A percentile compares a stretch with the other conserved stretches of the same genome.
Conservation (phyloP, 2,329 filamentous ascomycete species). For the Penicillium psychrosexuale region DNA sequence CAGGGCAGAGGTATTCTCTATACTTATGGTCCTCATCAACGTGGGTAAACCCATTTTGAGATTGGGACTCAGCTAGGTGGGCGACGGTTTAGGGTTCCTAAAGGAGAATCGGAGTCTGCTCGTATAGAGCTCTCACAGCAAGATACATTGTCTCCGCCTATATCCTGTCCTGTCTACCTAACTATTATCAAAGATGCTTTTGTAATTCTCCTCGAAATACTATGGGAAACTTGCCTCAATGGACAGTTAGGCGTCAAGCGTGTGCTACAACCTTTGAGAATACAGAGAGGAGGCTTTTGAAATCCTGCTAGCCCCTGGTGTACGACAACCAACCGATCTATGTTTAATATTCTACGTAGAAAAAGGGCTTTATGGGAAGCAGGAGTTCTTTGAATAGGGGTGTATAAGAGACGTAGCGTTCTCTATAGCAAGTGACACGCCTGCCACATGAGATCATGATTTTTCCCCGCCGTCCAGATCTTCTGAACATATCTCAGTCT, state of each 20-base stretch:
- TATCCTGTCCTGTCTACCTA: not conserved
- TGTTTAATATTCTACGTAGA: not conserved
- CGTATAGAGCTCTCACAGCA: not conserved
- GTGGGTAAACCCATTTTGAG: not conserved
- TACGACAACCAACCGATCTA: not conserved
- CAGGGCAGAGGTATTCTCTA: not conserved
- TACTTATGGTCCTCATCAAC: not conserved
- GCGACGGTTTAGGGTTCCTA: not conserved
- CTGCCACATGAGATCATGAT: not conserved
- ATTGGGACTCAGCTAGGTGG: not conserved
- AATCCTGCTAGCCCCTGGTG: not conserved
- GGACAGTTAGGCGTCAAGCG: not conserved
- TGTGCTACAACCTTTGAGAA: not conserved
- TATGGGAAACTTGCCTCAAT: not conserved
- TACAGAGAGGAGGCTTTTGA: not conserved
- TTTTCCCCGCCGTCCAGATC: not conserved
- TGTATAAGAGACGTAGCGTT: not conserved
- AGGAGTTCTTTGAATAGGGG: not conserved
- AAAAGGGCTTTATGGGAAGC: not conserved
- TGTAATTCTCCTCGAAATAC: not conserved
- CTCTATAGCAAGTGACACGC: not conserved
- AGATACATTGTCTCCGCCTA: not conserved
- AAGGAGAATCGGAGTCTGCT: not conserved
- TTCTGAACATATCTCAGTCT: not conserved
- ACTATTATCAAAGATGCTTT: not conserved